Evolutionary conservation across 345 rosid species (phyloP).

Genomic region (Dipteronia sinensis): DNA sequence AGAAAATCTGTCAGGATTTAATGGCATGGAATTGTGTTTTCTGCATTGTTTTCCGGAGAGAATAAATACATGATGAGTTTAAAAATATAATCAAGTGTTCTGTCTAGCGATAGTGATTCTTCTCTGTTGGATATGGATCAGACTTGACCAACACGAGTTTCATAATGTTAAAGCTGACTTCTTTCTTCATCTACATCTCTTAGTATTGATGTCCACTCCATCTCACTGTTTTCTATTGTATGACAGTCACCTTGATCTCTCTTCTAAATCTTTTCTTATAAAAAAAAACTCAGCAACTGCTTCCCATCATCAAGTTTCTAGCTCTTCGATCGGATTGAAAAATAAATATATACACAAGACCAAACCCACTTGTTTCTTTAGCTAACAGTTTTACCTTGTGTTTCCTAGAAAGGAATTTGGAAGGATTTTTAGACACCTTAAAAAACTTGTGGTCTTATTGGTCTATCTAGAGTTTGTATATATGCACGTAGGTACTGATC

Average conservation of each 20-base stretch:
- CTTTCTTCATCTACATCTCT: slow-evolving; percentile 22
- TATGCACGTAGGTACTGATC: not conserved
- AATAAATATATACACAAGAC: too few species aligned
- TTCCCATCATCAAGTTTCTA: not conserved
- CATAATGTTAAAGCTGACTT: slow-evolving; percentile 24
- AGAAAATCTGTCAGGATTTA: slow-evolving; percentile 23
- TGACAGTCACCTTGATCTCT: slow-evolving; percentile 24
- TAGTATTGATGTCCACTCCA: slow-evolving; percentile 26
- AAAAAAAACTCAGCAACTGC: not conserved
- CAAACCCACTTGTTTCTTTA: not conserved
- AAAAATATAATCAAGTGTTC: slow-evolving; percentile 12
- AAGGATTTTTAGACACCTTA: not conserved
- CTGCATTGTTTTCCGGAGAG: slow-evolving; percentile 37
- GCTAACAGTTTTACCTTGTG: not conserved
- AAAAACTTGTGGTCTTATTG: not conserved
- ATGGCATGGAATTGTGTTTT: slow-evolving; percentile 19
- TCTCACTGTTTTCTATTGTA: slow-evolving; percentile 18
- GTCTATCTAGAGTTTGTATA: not conserved
- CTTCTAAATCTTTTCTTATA: slow-evolving; percentile 20
- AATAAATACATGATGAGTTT: slow-evolving; percentile 19
- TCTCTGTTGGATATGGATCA: slow-evolving; percentile 12
- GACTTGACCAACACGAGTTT: slow-evolving; percentile 13
- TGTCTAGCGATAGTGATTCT: slow-evolving; percentile 16
- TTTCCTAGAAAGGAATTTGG: not conserved
- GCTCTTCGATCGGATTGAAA: not conserved